These are phyloP conservation scores for Aspergillus sp. DNA, from an alignment of 2,329 filamentous ascomycete species.

Conservation along the genomic window DNA sequence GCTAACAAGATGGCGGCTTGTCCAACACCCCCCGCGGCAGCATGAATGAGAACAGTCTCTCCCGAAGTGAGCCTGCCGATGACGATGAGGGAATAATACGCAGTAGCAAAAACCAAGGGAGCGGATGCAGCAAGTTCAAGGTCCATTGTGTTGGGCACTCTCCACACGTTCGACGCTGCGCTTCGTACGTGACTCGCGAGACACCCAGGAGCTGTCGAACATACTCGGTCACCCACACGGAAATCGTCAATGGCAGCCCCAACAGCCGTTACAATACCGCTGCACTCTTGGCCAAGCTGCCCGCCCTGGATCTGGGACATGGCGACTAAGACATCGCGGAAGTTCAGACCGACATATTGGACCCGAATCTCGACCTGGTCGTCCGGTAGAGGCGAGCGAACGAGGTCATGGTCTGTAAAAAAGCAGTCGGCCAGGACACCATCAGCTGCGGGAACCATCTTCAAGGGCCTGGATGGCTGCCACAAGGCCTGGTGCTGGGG, in stretches of 20 bases:
- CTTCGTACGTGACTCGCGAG: slow-evolving; percentile 25
- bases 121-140: slow-evolving; percentile 16
- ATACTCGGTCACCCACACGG: slow-evolving; percentile 28
- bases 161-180: slow-evolving; percentile 15
- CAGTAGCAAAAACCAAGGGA: slow-evolving; percentile 16
- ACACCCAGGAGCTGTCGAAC: slow-evolving; percentile 23
- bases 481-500: slow-evolving; percentile 10
- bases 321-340: slow-evolving; percentile 29
- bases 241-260: slow-evolving; percentile 24
- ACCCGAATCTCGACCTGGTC: slow-evolving; percentile 29
- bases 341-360: slow-evolving; percentile 30
- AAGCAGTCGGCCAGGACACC: slow-evolving; percentile 20
- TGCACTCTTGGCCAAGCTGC: slow-evolving; percentile 29
- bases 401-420: slow-evolving; percentile 14
- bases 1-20: slow-evolving; percentile 22
- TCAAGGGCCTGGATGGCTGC: slow-evolving; percentile 16
- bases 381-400: slow-evolving; percentile 7
- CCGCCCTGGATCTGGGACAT: slow-evolving; percentile 28
- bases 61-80: slow-evolving; percentile 13
- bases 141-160: slow-evolving; percentile 13
- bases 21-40: slow-evolving; percentile 22
- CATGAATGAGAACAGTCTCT: slow-evolving; percentile 21
- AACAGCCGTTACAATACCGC: slow-evolving; percentile 25
- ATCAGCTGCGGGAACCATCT: slow-evolving; percentile 15
- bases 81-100: slow-evolving; percentile 16